A percentile compares a stretch with the other conserved stretches of the same genome.
phyloP scores from a whole-genome alignment of 306 rosid genomes.

The Potentilla sterilis region DNA sequence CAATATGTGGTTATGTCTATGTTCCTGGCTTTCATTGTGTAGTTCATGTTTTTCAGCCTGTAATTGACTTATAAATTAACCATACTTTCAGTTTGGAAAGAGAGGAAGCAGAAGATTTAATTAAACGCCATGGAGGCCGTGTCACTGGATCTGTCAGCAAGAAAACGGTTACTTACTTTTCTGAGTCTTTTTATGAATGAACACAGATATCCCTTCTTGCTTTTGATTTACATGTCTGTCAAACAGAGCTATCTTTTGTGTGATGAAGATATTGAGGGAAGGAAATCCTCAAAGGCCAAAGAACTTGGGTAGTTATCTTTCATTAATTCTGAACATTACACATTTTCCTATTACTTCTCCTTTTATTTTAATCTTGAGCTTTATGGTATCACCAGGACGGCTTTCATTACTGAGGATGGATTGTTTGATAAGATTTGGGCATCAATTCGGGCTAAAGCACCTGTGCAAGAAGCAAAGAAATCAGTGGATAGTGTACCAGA shows the following conservation, averaged over 20 bases:
- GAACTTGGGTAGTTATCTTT: slow-evolving; percentile 78
- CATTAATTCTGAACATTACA: slow-evolving; percentile 16
- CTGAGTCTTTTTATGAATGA: slow-evolving; percentile 17
- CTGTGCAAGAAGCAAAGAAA: slow-evolving; percentile 43
- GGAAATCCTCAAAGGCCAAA: slow-evolving; percentile 83
- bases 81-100: slow-evolving; percentile 73
- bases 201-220: slow-evolving; percentile 14
- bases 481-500: slow-evolving; percentile 36
- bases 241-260: slow-evolving; percentile 90
- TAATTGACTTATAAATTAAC: slow-evolving; percentile 19
- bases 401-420: slow-evolving; percentile 92
- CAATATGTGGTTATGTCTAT: neutral
- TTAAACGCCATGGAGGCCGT: slow-evolving; percentile 93
- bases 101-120: slow-evolving; percentile 97
- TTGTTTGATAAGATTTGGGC: slow-evolving; percentile 69
- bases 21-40: neutral
- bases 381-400: slow-evolving; percentile 44
- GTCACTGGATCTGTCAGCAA: slow-evolving; percentile 95
- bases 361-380: slow-evolving; percentile 17
- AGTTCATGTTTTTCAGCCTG: slow-evolving; percentile 10
- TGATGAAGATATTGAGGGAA: slow-evolving; percentile 95
- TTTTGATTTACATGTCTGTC: slow-evolving; percentile 32
- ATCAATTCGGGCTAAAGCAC: slow-evolving; percentile 53
- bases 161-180: slow-evolving; percentile 62
- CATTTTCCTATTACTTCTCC: slow-evolving; percentile 16